Evolutionary conservation across 2,329 filamentous ascomycete genomes (phyloP), one percentile per base, ranked within the genome.

Genomic region (Nigrospora sphaerica): DNA sequence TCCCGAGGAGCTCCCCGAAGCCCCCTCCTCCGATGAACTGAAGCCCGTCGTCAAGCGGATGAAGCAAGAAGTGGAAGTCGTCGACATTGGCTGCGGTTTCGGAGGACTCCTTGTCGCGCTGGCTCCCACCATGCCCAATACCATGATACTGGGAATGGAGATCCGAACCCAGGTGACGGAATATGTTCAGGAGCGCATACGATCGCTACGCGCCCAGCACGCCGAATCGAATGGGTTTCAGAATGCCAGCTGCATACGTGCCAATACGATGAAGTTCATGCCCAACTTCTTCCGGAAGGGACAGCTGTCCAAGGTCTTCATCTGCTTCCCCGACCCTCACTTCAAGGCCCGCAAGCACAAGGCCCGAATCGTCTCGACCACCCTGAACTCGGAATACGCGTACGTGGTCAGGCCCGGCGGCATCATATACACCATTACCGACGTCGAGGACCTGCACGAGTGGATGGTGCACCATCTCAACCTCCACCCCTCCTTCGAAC

Each of bases 211-310:
- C 4, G 70, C 73, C 12, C 83, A 91, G 59, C 77, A 80, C 52
- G 60, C 69, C 6, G 69, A 71, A 6, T 62, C 63, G 28, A 65
- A 68, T 43, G 66, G 71, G 40, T 97, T 89, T 65, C 85, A 95
- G 61, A 98, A 98, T 64, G 85, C 92, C 45, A 83, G 86, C 32
- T 95, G 89, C 62, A 73, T 98, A 41, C 85, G 93, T 51, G 88
- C 88, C 54, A 98, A 98, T 71, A 88, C 89, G 6, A 98, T 98
- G 93, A 98, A 98, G 65, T 98, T 97, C 67, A 74, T 98, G n/a
- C 92, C 95, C 51, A 97, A 98, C 63, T 95, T 96, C 74, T 97
- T 98, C 74, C 72, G 69, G 46, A 86, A 84, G 59, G 74, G 70
- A 13, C 91, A 96, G 63, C 80, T 98, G 13, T 80, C 77, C 52